Conservation (phyloP, 2,329 filamentous ascomycete species). For the Pseudopyricularia cyperi region DNA sequence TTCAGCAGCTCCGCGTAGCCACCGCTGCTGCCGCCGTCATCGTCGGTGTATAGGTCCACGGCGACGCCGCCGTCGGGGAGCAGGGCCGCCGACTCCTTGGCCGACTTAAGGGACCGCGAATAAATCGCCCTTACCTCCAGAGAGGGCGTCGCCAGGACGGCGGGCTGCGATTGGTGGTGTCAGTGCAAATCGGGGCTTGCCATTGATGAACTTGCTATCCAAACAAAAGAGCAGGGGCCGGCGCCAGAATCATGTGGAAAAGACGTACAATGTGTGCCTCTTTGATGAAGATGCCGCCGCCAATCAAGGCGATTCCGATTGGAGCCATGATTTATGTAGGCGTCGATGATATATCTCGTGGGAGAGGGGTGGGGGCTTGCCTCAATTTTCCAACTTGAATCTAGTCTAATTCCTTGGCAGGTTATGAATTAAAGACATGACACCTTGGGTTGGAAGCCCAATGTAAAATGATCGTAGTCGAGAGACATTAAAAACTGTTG, state of each 20-base stretch:
- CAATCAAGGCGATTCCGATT: slow-evolving; percentile 18
- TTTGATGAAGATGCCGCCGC: slow-evolving; percentile 19
- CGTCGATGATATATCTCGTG: too few relatives aligned
- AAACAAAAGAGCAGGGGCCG: background rate
- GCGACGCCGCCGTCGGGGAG: slow-evolving; percentile 6
- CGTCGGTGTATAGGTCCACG: slow-evolving; percentile 44
- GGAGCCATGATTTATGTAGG: background rate
- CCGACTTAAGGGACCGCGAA: slow-evolving; percentile 47
- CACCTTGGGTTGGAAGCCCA: background rate
- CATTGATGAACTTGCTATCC: background rate
- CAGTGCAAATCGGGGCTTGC: background rate
- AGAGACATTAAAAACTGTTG: too few relatives aligned
- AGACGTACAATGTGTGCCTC: slow-evolving; percentile 7
- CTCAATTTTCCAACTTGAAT: too few relatives aligned
- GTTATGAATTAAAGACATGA: background rate
- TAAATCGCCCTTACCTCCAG: slow-evolving; percentile 52
- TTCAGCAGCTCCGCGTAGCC: slow-evolving; percentile 36
- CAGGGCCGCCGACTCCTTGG: slow-evolving; percentile 10
- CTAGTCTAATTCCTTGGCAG: too few relatives aligned
- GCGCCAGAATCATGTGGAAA: background rate
- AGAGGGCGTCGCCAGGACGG: slow-evolving; percentile 36
- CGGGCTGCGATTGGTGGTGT: slow-evolving; percentile 28
- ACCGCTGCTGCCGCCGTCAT: slow-evolving; percentile 20
- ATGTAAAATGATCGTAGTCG: too few relatives aligned
- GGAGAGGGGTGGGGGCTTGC: too few relatives aligned